Evolutionary conservation across 2,329 filamentous ascomycete genomes (phyloP).

Genomic region (Aspergillus japonicus): DNA sequence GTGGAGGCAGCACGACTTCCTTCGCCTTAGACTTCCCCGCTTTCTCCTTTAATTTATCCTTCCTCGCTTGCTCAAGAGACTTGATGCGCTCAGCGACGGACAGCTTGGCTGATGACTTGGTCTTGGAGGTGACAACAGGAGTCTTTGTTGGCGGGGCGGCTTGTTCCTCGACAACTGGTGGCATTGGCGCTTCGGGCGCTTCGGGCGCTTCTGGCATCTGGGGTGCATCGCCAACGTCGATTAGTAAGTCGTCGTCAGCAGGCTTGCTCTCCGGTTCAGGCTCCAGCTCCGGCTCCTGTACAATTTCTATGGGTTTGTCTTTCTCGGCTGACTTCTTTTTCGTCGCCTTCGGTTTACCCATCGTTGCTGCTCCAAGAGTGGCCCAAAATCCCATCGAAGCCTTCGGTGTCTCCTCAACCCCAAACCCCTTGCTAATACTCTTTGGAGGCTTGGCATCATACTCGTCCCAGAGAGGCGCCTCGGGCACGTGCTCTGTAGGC

Average conservation of each 20-base stretch:
- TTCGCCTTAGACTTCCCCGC: slow-evolving; percentile 28
- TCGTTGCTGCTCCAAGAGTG: slow-evolving; percentile 39
- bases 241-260: slow-evolving; percentile 27
- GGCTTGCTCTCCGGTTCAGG: neutral
- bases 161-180: slow-evolving; percentile 41
- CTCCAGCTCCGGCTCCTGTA: slow-evolving; percentile 18
- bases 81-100: slow-evolving; percentile 57
- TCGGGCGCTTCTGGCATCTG: slow-evolving; percentile 29
- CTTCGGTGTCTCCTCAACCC: slow-evolving; percentile 39
- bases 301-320: slow-evolving; percentile 39
- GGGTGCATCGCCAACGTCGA: slow-evolving; percentile 37
- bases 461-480: slow-evolving; percentile 39
- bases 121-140: slow-evolving; percentile 32
- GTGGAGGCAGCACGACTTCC: slow-evolving; percentile 12
- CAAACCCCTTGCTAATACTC: slow-evolving; percentile 35
- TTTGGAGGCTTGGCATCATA: slow-evolving; percentile 39
- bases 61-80: slow-evolving; percentile 43
- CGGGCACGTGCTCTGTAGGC: slow-evolving; percentile 32
- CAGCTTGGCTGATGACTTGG: slow-evolving; percentile 43
- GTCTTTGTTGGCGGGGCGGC: slow-evolving; percentile 44
- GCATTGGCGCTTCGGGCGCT: slow-evolving; percentile 35
- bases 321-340: slow-evolving; percentile 51
- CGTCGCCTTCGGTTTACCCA: slow-evolving; percentile 39
- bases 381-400: slow-evolving; percentile 47
- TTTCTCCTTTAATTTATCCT: slow-evolving; percentile 39